Percentiles rank a stretch among this genome's conserved stretches.
These are phyloP conservation scores for Starmerella floricola DNA, from an alignment of 805 yeast species.

Conservation along the genomic window DNA sequence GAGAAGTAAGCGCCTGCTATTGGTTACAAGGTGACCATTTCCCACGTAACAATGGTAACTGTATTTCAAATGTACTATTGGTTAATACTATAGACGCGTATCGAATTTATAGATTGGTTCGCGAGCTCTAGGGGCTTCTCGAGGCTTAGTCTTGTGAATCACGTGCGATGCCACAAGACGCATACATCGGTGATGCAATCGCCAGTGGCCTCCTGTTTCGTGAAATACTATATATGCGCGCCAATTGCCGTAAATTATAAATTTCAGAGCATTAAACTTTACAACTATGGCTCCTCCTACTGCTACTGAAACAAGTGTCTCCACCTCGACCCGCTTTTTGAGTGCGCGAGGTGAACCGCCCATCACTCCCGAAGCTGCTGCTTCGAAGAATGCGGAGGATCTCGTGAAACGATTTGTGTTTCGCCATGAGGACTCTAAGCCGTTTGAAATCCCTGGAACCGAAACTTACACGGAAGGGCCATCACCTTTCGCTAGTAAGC, in stretches of 20 bases:
- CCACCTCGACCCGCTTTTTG: neutral
- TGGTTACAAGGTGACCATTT: no score
- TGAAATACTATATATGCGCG: neutral
- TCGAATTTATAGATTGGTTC: no score
- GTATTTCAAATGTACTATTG: no score
- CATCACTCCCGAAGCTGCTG: conserved; percentile 2
- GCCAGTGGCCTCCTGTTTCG: no score
- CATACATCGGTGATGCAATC: neutral
- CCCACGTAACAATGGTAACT: no score
- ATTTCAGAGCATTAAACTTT: neutral
- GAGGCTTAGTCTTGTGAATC: neutral
- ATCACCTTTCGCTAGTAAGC: conserved; percentile 23
- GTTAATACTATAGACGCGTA: no score
- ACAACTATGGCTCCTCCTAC: conserved; percentile 16
- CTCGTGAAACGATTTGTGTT: conserved; percentile 15
- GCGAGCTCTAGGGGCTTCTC: no score
- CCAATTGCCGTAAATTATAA: no score
- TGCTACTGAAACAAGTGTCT: conserved; percentile 7
- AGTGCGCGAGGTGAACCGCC: neutral
- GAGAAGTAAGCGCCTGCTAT: no score
- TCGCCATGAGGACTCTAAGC: conserved; percentile 7
- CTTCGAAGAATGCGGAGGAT: conserved; percentile 4
- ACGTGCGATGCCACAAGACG: conserved; percentile 4
- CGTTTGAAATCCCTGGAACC: conserved; percentile 19
- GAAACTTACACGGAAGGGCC: conserved; percentile 17